Percentiles rank a stretch among this genome's conserved stretches.
These are phyloP conservation scores for Fusarium tupiense DNA, from an alignment of 2,329 filamentous ascomycete species.

Conservation along the genomic window DNA sequence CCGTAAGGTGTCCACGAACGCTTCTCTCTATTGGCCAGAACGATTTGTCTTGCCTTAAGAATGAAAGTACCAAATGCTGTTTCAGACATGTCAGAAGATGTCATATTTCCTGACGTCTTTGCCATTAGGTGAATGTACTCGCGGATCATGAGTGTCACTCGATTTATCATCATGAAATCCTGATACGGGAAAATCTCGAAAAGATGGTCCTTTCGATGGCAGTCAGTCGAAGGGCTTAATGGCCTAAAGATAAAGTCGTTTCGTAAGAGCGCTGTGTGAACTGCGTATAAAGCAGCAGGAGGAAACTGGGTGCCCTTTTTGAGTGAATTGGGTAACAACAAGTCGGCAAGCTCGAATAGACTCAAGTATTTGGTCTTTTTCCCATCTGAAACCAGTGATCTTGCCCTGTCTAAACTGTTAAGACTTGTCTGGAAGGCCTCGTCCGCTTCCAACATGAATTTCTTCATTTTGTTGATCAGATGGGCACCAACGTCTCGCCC, in stretches of 20 bases:
- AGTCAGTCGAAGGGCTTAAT: constrained; percentile 58
- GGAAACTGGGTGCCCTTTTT: constrained; percentile 53
- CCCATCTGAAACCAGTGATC: constrained; percentile 51
- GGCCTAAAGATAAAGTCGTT: constrained; percentile 70
- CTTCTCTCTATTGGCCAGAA: constrained; percentile 61
- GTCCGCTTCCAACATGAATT: constrained; percentile 56
- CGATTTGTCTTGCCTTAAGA: constrained; percentile 57
- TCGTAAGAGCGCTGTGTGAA: constrained; percentile 70
- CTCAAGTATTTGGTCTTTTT: constrained; percentile 57
- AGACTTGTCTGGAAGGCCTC: constrained; percentile 59
- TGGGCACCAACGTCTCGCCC: constrained; percentile 53
- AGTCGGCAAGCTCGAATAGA: constrained; percentile 60
- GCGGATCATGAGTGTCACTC: constrained; percentile 48
- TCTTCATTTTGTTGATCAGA: constrained; percentile 59
- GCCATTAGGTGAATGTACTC: constrained; percentile 42
- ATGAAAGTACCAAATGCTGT: constrained; percentile 57
- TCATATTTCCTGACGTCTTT: constrained; percentile 25
- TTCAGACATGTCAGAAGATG: constrained; percentile 24
- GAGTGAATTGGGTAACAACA: constrained; percentile 52
- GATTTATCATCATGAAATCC: constrained; percentile 45
- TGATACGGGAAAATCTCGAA: constrained; percentile 64
- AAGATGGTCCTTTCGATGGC: constrained; percentile 61
- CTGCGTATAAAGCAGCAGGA: constrained; percentile 69
- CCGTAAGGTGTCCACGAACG: constrained; percentile 63
- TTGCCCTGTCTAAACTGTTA: constrained; percentile 58